phyloP scores from a whole-genome alignment of 176 grass and related monocot species.

The Canna indica region DNA sequence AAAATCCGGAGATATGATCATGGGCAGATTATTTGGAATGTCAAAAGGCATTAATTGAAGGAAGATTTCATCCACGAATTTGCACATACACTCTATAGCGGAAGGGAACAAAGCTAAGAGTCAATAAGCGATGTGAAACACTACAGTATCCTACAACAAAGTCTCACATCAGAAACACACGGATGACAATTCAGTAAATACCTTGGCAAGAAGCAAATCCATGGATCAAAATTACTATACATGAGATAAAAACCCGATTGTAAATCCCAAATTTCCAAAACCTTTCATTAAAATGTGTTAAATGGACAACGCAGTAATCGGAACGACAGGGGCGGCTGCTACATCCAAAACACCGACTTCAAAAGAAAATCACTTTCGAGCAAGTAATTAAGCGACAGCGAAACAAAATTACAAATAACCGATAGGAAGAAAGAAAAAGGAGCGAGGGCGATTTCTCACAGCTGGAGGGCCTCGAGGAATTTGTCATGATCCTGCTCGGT shows the following conservation, averaged over 20 bases:
- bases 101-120: not conserved
- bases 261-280: not conserved
- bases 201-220: not conserved
- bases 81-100: not conserved
- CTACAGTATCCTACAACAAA: too few relatives aligned
- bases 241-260: not conserved
- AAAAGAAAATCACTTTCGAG: not conserved
- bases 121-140: not conserved
- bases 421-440: not conserved
- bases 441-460: not conserved
- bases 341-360: not conserved
- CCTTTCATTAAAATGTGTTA: not conserved
- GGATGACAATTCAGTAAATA: too few relatives aligned
- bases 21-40: too few relatives aligned
- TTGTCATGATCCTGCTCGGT: conserved; percentile 14
- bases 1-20: too few relatives aligned
- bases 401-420: too few relatives aligned
- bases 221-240: not conserved
- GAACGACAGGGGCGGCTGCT: not conserved
- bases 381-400: not conserved
- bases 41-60: not conserved
- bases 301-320: not conserved
- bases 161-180: too few relatives aligned
- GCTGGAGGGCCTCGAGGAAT: conserved; percentile 11
- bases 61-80: not conserved